Base-by-base conservation (phyloP, 306 rosid species). In the Trifolium dubium region DNA sequence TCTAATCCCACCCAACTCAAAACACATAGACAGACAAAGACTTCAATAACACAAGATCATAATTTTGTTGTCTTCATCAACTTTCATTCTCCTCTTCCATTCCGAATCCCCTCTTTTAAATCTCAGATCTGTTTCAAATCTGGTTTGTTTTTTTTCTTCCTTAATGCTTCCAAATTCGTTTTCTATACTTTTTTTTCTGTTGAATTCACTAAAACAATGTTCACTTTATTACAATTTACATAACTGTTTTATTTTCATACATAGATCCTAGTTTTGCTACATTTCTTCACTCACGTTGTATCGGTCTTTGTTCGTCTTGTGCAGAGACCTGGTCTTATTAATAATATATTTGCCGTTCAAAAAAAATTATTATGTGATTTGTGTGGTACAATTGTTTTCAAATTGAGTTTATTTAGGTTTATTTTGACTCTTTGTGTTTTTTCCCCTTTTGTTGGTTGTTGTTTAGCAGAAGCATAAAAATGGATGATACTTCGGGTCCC, bases 401-500 rank as follows among this genome's bases (percentile, higher is more conserved):
- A 44, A 44, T 44, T 44, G 50, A 12, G 50, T 44, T 44, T 5
- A 44, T 44, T 44, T 44, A 4, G 50, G 2, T 44, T 44, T 12
- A 11, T 12, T 43, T 39, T 39, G 44, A 39, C 44, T 39, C 8
- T 35, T 35, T 35, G 39, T 35, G 39, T 34, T 40, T 8, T 40
- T 8, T 6, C 8, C 12, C 3, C 12, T 40, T 11, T 40, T 40
- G 43, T 40, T 43, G 11, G 49, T 43, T 43, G 46, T 43, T 14
- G 11, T 44, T 44, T 44, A 44, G 50, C 15, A 11, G 50, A 44
- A 44, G 50, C 6, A 11, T 11, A 11, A 11, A 8, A 40, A 65
- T 93, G 96, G 86, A 64, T 2, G 97, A 91, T 82, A 35, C 14
- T 59, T 34, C 13, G 76, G 87, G 67, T 67, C 53, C 64, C 66